Evolutionary conservation across 2,329 filamentous ascomycete species (phyloP), one percentile per base, ranked within the genome.

Genomic region (Raffaelea arxii): DNA sequence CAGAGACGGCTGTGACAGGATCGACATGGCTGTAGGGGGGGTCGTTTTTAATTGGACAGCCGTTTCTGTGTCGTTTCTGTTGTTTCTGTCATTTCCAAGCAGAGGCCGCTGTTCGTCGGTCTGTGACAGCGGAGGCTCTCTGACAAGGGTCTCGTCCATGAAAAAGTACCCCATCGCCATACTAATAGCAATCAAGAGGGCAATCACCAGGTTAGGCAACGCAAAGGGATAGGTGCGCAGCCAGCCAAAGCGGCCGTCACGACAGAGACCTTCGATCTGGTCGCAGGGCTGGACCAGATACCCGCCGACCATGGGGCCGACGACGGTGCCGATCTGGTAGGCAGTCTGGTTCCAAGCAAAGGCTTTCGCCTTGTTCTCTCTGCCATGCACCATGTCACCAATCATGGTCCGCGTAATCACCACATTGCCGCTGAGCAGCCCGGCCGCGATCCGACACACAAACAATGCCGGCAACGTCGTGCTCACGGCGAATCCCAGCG

Each of bases 311-410:
- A 51, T 27, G 14, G 49, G 49, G 4, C 49, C 49, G 16, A 51
- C 27, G 10, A 51, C 49, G 12, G 30, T 40, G 18, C 49, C 49
- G 27, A 51, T 44, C 41, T 48, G 46, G 22, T 46, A 51, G 10
- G 44, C 49, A 2, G 49, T 49, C 41, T 51, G 49, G 49, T 51
- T 51, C 49, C 46, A 49, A 19, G 49, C 39, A 40, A 51, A 51
- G 11, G 49, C 49, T 18, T 35, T 21, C 11, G 49, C 44, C 38
- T 45, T 49, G 43, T 51, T 51, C 46, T 51, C 40, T 2, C 46
- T 43, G 14, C 44, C 49, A n/a, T 37, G 35, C 14, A 49, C 40
- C 43, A 51, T 49, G 37, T 51, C 49, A 6, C 49, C 49, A n/a
- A 51, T 51, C 18, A 51, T 51, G 18, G 49, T 46, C 16, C 49